phyloP scores from a whole-genome alignment of 208 protist species.

The Tritrichomonas foetus region DNA sequence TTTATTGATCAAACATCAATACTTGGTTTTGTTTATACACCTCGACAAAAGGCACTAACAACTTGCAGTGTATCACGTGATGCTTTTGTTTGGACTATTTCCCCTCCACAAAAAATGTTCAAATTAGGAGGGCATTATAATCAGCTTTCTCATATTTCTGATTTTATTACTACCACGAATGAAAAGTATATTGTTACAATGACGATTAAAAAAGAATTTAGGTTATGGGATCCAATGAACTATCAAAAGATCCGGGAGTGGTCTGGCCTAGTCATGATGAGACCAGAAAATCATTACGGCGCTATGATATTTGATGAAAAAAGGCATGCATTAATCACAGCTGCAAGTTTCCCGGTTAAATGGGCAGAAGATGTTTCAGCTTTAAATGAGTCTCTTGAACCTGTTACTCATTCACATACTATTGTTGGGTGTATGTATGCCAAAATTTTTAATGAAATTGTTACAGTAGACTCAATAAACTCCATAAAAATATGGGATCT shows the following conservation, averaged over 20 bases:
- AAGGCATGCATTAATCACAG: neutral
- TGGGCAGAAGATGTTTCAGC: constrained; percentile 33
- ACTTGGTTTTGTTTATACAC: neutral
- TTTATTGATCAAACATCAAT: neutral
- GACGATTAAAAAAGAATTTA: constrained; percentile 7
- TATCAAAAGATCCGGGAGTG: neutral
- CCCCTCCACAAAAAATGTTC: neutral
- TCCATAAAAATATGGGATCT: constrained; percentile 13
- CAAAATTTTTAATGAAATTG: neutral
- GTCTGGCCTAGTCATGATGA: neutral
- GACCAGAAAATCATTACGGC: constrained; percentile 6
- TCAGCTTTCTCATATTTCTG: neutral
- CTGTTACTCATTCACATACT: neutral
- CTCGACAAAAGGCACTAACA: neutral
- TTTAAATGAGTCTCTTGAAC: neutral
- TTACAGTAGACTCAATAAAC: neutral
- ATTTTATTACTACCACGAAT: neutral
- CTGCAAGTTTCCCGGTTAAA: neutral
- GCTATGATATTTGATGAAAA: neutral
- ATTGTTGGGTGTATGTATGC: neutral
- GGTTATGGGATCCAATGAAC: neutral
- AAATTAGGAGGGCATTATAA: constrained; percentile 26
- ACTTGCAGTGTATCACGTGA: neutral
- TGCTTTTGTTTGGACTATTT: neutral
- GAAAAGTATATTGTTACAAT: constrained; percentile 28